These are phyloP conservation scores for Sporothrix luriei DNA, from an alignment of 2,329 filamentous ascomycete genomes.

Conservation along the genomic window DNA sequence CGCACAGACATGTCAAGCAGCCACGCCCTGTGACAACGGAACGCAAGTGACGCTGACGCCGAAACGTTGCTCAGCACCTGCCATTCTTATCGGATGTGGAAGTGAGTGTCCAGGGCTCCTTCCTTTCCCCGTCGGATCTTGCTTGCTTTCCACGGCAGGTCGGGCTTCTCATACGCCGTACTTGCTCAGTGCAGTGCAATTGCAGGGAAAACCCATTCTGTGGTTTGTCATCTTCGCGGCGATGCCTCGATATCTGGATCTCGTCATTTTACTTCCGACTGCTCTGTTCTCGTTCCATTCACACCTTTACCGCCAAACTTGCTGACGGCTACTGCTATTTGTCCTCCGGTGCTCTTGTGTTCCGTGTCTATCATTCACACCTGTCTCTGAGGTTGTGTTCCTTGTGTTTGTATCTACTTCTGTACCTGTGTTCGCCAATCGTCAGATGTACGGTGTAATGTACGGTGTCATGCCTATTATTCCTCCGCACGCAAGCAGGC, in stretches of 20 bases:
- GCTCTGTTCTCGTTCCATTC: not conserved
- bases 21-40: not conserved
- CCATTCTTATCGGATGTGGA: not conserved
- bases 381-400: not conserved
- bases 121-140: not conserved
- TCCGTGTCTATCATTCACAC: not conserved
- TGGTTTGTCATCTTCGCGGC: not conserved
- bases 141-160: not conserved
- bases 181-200: not conserved
- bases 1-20: not conserved
- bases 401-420: no score
- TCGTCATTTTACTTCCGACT: no score
- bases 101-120: not conserved
- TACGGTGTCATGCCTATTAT: not conserved
- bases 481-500: slow-evolving; percentile 13
- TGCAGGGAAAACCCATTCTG: not conserved
- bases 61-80: not conserved
- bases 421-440: not conserved
- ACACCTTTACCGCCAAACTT: not conserved
- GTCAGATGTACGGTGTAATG: not conserved
- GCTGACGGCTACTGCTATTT: not conserved
- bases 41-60: not conserved
- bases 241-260: not conserved
- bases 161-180: no score
- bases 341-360: not conserved